These are phyloP conservation scores for Coleophoma cylindrospora DNA, from an alignment of 2,329 filamentous ascomycete species.

Conservation along the genomic window DNA sequence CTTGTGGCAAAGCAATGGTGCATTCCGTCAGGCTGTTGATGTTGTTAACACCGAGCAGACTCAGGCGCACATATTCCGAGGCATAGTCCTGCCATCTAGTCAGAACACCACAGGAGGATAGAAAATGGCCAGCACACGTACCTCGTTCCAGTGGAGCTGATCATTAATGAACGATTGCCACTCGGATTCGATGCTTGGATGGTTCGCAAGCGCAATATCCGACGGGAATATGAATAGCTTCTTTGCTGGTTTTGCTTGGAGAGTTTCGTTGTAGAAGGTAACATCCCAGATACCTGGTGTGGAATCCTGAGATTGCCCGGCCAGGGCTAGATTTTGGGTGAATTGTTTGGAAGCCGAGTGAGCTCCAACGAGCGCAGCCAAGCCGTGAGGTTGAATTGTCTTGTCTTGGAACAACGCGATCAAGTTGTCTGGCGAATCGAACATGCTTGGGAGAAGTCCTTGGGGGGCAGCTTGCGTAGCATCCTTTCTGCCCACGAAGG, in stretches of 20 bases:
- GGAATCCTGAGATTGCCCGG: not conserved
- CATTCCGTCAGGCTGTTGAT: slow-evolving; percentile 39
- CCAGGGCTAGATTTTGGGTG: not conserved
- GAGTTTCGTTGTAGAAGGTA: not conserved
- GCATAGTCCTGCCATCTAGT: slow-evolving; percentile 25
- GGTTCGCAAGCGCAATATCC: not conserved
- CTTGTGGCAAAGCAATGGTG: slow-evolving; percentile 31
- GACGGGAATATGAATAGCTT: not conserved
- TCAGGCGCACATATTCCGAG: slow-evolving; percentile 37
- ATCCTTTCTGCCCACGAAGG: not conserved
- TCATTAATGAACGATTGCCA: not conserved
- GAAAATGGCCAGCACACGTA: not conserved
- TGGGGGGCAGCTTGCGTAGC: not conserved
- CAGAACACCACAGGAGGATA: not conserved
- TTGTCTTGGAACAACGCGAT: not conserved
- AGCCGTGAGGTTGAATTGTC: not conserved
- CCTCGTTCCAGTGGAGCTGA: not conserved
- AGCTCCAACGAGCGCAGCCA: not conserved
- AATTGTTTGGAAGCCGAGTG: not conserved
- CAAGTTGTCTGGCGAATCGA: not conserved
- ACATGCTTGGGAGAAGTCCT: not conserved
- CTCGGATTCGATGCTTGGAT: not conserved
- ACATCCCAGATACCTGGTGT: not conserved
- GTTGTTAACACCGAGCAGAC: slow-evolving; percentile 38
- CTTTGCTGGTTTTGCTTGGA: not conserved